Base-by-base conservation (phyloP, 2,329 filamentous ascomycete species). In the Fusarium lateritium region DNA sequence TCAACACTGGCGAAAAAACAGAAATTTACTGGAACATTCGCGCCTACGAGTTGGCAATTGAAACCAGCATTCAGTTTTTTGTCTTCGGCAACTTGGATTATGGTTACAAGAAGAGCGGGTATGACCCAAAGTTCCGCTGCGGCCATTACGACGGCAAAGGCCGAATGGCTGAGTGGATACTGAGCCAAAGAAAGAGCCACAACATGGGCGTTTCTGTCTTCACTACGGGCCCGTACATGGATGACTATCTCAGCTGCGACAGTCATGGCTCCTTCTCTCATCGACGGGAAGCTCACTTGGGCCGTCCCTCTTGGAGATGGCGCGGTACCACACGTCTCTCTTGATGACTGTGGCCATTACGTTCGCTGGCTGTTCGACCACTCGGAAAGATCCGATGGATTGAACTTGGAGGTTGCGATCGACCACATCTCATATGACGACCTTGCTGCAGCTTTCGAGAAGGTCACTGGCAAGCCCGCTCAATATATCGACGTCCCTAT, bases 81-180 rank as follows among this genome's bases (percentile, higher is more conserved):
- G 77, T 82, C 24, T 86, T 83, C 58, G 83, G 83, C 0, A 84
- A 83, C 47, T 75, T 88, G 13, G 85, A 87, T 63, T 86, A 82
- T 57, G 78, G 68, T 0, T 80, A 81, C 39, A 85, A 85, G 76
- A 82, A 84, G 68, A 75, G 78, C 26, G 82, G 81, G 0, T 87
- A 83, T 65, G 76, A 84, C 22, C 78, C 82, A 0, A 78, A 81
- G 40, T 83, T 82, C 56, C 80, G 83, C 11, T 73, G 74, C 2
- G 85, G 85, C 1, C 85, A 88, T 73, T 85, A 85, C 47, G 83
- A 83, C 61, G 79, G 76, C 6, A 84, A 85, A 69, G 83, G 83
- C 4, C 73, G 83, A 13, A 67, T 85, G 8, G 81, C 76, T 1
- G 78, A 84, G 60, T 83, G 80, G 80, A 79, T 85, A n/a, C 68